Percentiles rank a stretch among this genome's conserved stretches.
These are phyloP conservation scores for Arthroderma sp. DNA, from an alignment of 2,329 filamentous ascomycete genomes.

Conservation along the genomic window DNA sequence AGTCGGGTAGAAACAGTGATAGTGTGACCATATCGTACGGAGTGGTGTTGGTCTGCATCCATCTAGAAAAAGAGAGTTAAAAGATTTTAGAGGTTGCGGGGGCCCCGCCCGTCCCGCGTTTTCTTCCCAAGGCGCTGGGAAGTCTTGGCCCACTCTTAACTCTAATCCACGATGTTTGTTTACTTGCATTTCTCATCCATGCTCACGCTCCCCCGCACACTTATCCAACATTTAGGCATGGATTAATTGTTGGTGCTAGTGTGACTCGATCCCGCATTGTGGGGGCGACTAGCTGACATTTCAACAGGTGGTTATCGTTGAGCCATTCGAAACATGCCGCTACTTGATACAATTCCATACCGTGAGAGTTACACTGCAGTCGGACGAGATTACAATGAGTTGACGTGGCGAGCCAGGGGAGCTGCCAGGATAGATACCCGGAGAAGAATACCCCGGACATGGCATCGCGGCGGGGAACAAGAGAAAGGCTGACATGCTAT, in stretches of 20 bases:
- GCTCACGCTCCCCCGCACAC: background rate
- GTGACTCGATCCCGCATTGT: background rate
- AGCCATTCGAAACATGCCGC: background rate
- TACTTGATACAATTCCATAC: background rate
- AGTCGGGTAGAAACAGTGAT: too few species aligned
- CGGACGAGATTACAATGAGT: background rate
- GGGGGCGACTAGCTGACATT: background rate
- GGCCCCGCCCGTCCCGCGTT: background rate
- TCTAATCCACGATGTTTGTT: background rate
- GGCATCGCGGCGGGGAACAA: background rate
- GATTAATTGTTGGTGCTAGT: background rate
- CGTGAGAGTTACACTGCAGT: background rate
- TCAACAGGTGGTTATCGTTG: background rate
- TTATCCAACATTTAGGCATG: background rate
- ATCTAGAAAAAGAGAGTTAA: too few species aligned
- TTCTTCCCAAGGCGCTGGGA: background rate
- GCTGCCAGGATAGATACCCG: background rate
- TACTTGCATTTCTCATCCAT: background rate
- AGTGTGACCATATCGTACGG: too few species aligned
- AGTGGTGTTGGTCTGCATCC: too few species aligned
- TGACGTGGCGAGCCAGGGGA: background rate
- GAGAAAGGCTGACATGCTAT: too few species aligned
- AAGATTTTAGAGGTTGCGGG: background rate
- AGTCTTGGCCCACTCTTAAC: background rate
- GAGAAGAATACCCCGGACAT: background rate